Conservation (phyloP, 2,329 filamentous ascomycete genomes). For the Westerdykella sp. region DNA sequence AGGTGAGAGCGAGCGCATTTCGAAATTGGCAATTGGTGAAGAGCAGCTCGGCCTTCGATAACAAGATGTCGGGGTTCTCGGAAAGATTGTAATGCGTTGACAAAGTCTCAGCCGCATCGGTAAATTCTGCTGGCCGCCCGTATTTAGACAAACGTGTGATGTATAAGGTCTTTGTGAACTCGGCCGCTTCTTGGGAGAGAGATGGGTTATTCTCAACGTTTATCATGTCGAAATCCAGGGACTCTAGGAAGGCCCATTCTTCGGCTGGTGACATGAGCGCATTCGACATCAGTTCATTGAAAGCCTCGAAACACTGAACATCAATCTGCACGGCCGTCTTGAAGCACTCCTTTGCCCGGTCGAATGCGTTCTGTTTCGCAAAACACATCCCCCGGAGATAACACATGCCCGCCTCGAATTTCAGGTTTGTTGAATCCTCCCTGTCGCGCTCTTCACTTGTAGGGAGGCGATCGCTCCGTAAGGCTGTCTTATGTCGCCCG, state of each 20-base stretch:
- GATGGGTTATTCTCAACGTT: constrained; percentile 58
- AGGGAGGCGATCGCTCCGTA: constrained; percentile 49
- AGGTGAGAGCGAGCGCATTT: constrained; percentile 78
- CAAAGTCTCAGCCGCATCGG: constrained; percentile 79
- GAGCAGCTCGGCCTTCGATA: constrained; percentile 82
- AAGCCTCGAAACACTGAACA: constrained; percentile 96
- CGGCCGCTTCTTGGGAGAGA: constrained; percentile 74
- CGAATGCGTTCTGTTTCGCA: constrained; percentile 94
- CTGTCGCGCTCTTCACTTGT: constrained; percentile 56
- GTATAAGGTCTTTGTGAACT: constrained; percentile 94
- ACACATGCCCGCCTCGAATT: constrained; percentile 96
- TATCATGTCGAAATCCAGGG: constrained; percentile 83
- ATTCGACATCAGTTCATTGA: constrained; percentile 97
- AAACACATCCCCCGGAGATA: constrained; percentile 90
- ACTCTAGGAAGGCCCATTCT: constrained; percentile 83
- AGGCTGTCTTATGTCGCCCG: constrained; percentile 42
- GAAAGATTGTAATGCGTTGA: constrained; percentile 88
- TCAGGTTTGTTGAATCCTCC: constrained; percentile 68
- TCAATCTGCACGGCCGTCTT: constrained; percentile 96
- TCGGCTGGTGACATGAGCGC: constrained; percentile 82
- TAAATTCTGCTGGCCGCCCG: constrained; percentile 75
- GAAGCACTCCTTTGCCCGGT: constrained; percentile 96
- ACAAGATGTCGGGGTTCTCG: constrained; percentile 80
- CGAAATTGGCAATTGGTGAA: constrained; percentile 94
- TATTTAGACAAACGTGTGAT: constrained; percentile 95